These are phyloP conservation scores for Ophiostoma perfectum DNA, from an alignment of 2,329 filamentous ascomycete species.

Conservation along the genomic window DNA sequence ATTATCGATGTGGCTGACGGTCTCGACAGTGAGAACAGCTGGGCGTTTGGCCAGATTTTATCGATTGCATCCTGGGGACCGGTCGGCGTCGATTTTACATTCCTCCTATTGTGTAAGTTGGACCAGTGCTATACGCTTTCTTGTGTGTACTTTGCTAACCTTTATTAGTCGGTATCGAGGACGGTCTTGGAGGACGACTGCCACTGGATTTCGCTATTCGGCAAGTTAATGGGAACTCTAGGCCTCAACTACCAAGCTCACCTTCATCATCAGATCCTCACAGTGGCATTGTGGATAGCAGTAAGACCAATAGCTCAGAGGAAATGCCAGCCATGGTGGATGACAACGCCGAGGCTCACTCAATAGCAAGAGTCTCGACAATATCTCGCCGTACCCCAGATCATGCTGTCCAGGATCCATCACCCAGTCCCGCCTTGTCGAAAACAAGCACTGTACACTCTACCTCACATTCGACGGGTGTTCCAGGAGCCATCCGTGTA, in stretches of 20 bases:
- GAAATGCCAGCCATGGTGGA: not conserved
- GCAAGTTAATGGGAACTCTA: not conserved
- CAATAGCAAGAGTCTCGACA: not conserved
- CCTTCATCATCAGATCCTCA: not conserved
- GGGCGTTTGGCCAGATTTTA: conserved; percentile 26
- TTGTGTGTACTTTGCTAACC: not conserved
- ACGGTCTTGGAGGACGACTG: not conserved
- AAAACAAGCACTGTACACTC: not conserved
- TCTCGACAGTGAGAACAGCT: conserved; percentile 19
- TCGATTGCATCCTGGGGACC: conserved; percentile 20
- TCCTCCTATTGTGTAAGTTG: not conserved
- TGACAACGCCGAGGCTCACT: not conserved
- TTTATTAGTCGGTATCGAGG: not conserved
- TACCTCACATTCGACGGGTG: not conserved
- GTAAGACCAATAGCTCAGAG: not conserved
- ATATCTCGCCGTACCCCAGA: not conserved
- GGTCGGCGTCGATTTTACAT: not conserved
- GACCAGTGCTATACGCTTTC: not conserved
- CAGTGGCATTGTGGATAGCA: not conserved
- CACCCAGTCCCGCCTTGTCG: not conserved
- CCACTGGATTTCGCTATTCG: not conserved
- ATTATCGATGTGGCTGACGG: conserved; percentile 22
- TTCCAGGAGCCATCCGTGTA: not conserved
- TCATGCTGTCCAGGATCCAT: not conserved
- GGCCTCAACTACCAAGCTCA: not conserved